phyloP scores from a whole-genome alignment of 768 basidiomycete genomes.

The Hemileccinum rubropunctum region DNA sequence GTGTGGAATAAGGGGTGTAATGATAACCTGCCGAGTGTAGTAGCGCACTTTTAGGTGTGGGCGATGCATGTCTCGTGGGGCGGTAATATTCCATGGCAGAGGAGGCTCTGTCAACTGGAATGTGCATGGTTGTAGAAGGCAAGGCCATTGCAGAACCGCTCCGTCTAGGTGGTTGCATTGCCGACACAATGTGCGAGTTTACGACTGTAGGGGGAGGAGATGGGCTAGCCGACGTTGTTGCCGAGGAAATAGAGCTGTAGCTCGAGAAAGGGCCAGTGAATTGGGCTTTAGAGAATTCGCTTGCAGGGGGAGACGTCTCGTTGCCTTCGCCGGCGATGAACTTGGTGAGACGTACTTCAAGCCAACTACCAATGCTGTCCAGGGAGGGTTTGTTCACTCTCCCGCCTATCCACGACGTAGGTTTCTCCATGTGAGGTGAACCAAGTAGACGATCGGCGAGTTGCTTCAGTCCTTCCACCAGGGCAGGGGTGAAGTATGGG shows the following conservation, averaged over 20 bases:
- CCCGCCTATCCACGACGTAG: conserved; percentile 81
- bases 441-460: conserved; percentile 78
- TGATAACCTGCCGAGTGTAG: conserved; percentile 39
- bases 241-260: conserved; percentile 88
- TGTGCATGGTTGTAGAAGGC: conserved; percentile 44
- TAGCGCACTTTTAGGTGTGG: conserved; percentile 52
- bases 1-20: conserved; percentile 30
- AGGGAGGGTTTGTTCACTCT: conserved; percentile 89
- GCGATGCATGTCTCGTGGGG: conserved; percentile 46
- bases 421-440: conserved; percentile 70
- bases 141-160: conserved; percentile 70
- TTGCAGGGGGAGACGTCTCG: conserved; percentile 36
- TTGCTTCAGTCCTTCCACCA: conserved; percentile 73
- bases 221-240: conserved; percentile 68
- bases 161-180: conserved; percentile 47
- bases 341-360: conserved; percentile 89
- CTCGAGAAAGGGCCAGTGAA: conserved; percentile 85
- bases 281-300: conserved; percentile 34
- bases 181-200: conserved; percentile 34
- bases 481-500: conserved; percentile 60
- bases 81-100: conserved; percentile 77
- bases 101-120: conserved; percentile 65
- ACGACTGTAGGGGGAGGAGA: conserved; percentile 65
- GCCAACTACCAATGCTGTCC: conserved; percentile 87
- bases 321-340: conserved; percentile 93